Evolutionary conservation across 345 rosid species (phyloP), one percentile per base, ranked within the genome.

Genomic region (Citrus hindsii): DNA sequence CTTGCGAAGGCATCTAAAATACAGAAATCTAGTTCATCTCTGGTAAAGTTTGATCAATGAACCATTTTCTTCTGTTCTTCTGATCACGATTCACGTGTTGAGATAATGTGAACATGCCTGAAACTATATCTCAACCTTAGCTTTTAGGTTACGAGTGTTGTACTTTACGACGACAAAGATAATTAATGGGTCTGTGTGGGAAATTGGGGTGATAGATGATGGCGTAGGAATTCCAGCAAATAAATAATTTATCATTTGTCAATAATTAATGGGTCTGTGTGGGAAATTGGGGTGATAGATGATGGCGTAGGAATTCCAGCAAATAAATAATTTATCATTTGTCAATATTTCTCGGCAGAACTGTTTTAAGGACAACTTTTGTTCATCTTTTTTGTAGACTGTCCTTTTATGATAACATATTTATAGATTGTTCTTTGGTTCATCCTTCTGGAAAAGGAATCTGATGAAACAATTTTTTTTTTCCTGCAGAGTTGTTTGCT

Each of bases 401-500:
- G n/a, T 13, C 4, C 9, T 22, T 56, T 56, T 32, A 30, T 21
- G 46, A 28, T 32, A 32, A 6, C 22, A 33, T 5, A 56, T 16
- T 1, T 30, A 40, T 22, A 28, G 10, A 35, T 13, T 3, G 0
- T 5, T 67, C 55, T 24, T 9, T 30, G 30, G 51, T 46, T 46
- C 51, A 46, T 65, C 22, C 33, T 16, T 68, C 33, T 7, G 30
- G 7, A 10, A 67, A 6, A 51, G 27, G 70, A 27, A 63, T 14
- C 30, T 79, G 67, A 79, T 38, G 14, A 67, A 25, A 32, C 60
- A 30, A 7, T 22, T 33, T 21, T 70, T 71, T 33, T 35, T 72
- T 74, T 48, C 13, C 37, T 88, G 90, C 95, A 92, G 95, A 76
- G 83, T 24, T 92, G 95, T 81, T 83, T 92, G 85, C 92, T 92